Percentiles rank a stretch among this genome's conserved stretches.
Conservation (phyloP, 345 rosid genomes). For the Euphorbia tirucalli region DNA sequence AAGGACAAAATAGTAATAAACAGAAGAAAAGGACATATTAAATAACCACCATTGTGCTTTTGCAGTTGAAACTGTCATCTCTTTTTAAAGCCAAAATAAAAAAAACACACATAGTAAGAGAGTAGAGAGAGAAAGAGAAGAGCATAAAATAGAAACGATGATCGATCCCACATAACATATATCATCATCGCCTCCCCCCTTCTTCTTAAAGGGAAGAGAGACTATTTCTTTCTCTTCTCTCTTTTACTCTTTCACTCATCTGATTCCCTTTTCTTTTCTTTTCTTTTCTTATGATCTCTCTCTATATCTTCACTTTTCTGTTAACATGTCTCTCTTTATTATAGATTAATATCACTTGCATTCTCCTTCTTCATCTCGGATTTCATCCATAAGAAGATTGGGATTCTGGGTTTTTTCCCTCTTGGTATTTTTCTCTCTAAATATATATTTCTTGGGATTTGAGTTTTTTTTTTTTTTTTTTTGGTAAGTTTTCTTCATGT, state of each 20-base stretch:
- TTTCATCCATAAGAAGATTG: background rate
- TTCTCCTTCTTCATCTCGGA: constrained; percentile 3
- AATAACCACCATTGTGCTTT: constrained; percentile 15
- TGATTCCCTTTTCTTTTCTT: constrained; percentile 9
- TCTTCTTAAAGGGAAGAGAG: constrained; percentile 4
- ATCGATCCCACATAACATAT: background rate
- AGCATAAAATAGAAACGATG: constrained; percentile 7
- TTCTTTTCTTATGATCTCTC: background rate
- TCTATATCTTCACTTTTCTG: background rate
- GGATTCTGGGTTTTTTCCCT: constrained; percentile 2
- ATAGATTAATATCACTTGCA: background rate
- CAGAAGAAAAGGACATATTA: background rate
- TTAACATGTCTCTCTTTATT: background rate
- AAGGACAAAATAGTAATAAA: constrained; percentile 14
- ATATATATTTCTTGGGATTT: constrained; percentile 12
- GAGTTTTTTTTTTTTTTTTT: background rate
- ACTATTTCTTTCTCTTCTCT: constrained; percentile 1
- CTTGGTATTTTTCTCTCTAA: constrained; percentile 4
- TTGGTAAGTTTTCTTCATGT: background rate
- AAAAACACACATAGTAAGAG: background rate
- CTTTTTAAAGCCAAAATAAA: background rate
- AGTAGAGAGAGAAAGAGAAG: constrained; percentile 3
- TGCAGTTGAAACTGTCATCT: constrained; percentile 23
- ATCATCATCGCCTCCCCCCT: background rate
- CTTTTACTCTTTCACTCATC: constrained; percentile 2